Evolutionary conservation across 2,329 filamentous ascomycete species (phyloP).

Genomic region (Sporothrix brasiliensis): DNA sequence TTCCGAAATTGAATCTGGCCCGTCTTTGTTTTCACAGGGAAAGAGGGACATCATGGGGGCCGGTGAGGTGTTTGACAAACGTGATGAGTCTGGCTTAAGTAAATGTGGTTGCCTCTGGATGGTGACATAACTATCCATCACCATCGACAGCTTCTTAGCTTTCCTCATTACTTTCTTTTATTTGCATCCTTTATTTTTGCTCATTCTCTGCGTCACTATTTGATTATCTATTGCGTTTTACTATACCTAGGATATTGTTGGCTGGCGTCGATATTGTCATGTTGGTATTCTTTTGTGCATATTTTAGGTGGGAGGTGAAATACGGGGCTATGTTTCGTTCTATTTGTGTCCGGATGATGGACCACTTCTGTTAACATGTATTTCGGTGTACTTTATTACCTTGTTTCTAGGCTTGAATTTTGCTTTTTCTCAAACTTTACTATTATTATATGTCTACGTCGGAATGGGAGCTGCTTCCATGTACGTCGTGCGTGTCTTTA

Average conservation of each 20-base stretch:
- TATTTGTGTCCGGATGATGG: background rate
- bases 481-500: no score
- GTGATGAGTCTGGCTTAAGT: conserved; percentile 47
- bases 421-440: background rate
- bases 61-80: conserved; percentile 29
- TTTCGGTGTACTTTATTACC: conserved; percentile 1
- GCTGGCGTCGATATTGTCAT: background rate
- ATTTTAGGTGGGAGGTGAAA: background rate
- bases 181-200: background rate
- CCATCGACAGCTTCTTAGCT: background rate
- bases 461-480: background rate
- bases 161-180: background rate
- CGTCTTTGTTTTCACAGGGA: conserved; percentile 26
- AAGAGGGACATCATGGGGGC: conserved; percentile 13
- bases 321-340: background rate
- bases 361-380: no score
- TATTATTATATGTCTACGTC: background rate
- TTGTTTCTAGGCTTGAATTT: background rate
- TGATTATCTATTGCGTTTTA: background rate
- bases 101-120: conserved; percentile 60
- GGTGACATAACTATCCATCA: conserved; percentile 45
- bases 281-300: background rate
- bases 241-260: conserved; percentile 10
- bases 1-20: conserved; percentile 45
- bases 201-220: background rate